A percentile compares a stretch with the other conserved stretches of the same genome.
phyloP scores from a whole-genome alignment of 495 filamentous ascomycete species.

The Hypomontagnella submonticulosa region DNA sequence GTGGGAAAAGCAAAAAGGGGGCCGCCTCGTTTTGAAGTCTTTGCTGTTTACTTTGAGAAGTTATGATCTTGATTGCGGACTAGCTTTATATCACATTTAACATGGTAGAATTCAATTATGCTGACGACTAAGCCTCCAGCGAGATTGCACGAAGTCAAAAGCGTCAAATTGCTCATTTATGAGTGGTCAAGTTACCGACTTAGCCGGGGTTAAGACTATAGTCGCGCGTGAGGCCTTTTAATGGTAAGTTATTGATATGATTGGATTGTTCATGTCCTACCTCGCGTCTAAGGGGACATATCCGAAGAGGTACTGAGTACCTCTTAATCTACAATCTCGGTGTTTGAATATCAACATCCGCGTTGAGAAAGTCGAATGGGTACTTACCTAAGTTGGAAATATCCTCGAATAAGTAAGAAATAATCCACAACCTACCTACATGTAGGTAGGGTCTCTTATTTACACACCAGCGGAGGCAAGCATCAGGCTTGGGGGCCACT shows the following conservation, averaged over 20 bases:
- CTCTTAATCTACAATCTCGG: background rate
- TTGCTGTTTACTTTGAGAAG: too few species aligned
- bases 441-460: too few species aligned
- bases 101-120: too few species aligned
- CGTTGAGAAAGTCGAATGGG: background rate
- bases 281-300: background rate
- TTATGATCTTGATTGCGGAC: too few species aligned
- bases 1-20: too few species aligned
- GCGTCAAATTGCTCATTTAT: background rate
- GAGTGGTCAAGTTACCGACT: background rate
- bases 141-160: too few species aligned
- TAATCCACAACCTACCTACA: constrained; percentile 2
- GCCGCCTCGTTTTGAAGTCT: too few species aligned
- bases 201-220: background rate
- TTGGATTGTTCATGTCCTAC: background rate
- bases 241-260: background rate
- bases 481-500: too few species aligned
- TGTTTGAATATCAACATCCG: background rate
- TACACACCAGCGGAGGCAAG: too few species aligned
- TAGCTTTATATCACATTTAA: too few species aligned
- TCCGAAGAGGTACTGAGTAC: background rate
- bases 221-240: background rate
- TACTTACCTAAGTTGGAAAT: constrained; percentile 4
- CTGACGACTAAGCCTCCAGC: too few species aligned
- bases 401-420: constrained; percentile 4